Base-by-base conservation (phyloP, 2,329 filamentous ascomycete genomes). In the Neofusicoccum sp. region DNA sequence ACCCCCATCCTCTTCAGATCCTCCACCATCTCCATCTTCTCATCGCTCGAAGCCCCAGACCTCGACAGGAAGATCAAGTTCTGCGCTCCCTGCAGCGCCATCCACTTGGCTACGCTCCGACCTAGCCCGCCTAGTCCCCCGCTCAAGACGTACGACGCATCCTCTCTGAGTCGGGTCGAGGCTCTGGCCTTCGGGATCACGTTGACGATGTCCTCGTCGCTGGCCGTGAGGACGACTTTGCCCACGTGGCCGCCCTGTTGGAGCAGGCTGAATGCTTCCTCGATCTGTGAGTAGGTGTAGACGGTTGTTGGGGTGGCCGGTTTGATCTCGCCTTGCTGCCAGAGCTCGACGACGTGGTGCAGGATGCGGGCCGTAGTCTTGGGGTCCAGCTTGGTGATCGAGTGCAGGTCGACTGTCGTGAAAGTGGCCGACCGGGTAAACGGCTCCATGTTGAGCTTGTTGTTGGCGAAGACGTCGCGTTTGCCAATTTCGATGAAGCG, bases 401-500 rank as follows among this genome's bases (percentile, higher is more conserved):
- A 41, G 12, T 24, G 44, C 33, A 60, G 34, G 30, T 60, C 57
- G 24, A 51, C 36, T 9, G 43, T 34, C 1, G 43, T 24, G 34
- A 49, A 60, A 12, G 45, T 43, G 7, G 36, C 57, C 6, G 44
- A 48, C 12, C 45, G 28, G 26, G 11, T 8, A 58, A 71, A 75
- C 7, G 64, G 54, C 9, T 48, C 59, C 70, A 71, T 72, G 58
- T 30, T 33, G 28, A 61, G 30, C 6, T 47, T 43, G 36, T 44
- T 57, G 38, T 56, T 44, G 28, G 36, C 60, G n/a, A 61, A 36
- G 9, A 63, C 43, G 6, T 66, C 59, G 5, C 45, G 61, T 24
- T 64, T 66, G 6, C 73, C 73, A 47, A 76, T 70, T 28, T 74
- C 70, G 14, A 77, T 62, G 26, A 75, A 69, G 16, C 62, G 65